Evolutionary conservation across 2,329 filamentous ascomycete species (phyloP), one percentile per base, ranked within the genome.

Genomic region (Aspergillus oerlinghausenensis): DNA sequence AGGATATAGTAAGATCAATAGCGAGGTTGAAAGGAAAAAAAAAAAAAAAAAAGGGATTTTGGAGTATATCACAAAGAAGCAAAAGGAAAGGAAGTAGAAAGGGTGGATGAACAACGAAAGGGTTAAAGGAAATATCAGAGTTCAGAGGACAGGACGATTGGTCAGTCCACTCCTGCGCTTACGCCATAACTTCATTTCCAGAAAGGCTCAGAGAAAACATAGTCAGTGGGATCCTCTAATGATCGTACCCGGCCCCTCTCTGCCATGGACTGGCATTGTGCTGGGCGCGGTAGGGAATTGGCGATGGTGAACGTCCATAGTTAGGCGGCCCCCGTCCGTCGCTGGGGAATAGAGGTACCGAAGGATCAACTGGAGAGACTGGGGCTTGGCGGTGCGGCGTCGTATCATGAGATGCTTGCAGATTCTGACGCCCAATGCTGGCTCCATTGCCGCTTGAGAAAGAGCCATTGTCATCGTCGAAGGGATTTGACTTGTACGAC

Each of bases 401-500:
- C 60, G 68, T 57, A 57, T 68, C 55, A 60, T 68, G 58, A 55
- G 68, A 52, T 61, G 56, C 62, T 52, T 74, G 74, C 58, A 73
- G 75, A 55, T 77, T 76, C 56, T 76, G 72, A 59, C 80, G 78
- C 66, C 74, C 77, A 9, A 85, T 84, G 40, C 80, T 82, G 26
- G 66, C 67, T 14, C 70, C 71, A 29, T 70, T 70, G 21, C 70
- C 72, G 21, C 84, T 84, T 3, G 84, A 86, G 72, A 86, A 84
- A 28, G 85, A 88, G 49, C 86, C 84, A 49, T 84, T 84, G 56
- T 92, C 89, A 56, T 91, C 88, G 57, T 92, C 86, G 54, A 90
- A 82, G 62, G 87, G 67, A 50, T 64, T 85, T 28, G 85, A 78
- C 54, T 80, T 77, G 66, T 83, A 84, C 64, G 82, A 82, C 49